Evolutionary conservation across 805 yeast species (phyloP).

Genomic region (Candida parachauliodes): DNA sequence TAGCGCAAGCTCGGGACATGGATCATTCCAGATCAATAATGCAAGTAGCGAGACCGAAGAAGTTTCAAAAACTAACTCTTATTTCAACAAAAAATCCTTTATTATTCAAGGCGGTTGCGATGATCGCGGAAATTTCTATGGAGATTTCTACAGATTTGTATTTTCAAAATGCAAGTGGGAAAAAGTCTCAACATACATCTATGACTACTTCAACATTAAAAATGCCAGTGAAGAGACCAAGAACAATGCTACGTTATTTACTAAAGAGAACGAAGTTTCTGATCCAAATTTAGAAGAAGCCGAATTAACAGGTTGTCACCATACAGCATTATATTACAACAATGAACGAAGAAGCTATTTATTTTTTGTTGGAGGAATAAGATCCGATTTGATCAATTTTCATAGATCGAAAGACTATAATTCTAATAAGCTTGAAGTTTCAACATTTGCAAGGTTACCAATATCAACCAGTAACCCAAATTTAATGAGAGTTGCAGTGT

Average conservation of each 20-base stretch:
- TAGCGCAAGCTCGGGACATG: not conserved
- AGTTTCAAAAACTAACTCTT: conserved; percentile 13
- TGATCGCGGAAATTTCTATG: conserved; percentile 23
- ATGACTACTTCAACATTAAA: conserved; percentile 27
- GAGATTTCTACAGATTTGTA: conserved; percentile 31
- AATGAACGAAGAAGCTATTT: conserved; percentile 32
- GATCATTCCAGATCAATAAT: not conserved
- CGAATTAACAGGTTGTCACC: conserved; percentile 41
- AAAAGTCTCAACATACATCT: conserved; percentile 28
- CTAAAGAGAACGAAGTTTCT: conserved; percentile 22
- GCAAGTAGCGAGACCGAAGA: conserved; percentile 2
- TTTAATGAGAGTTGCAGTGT: conserved; percentile 29
- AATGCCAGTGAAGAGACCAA: conserved; percentile 21
- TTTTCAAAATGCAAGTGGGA: conserved; percentile 35
- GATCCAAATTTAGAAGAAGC: conserved; percentile 33
- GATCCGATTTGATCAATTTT: conserved; percentile 32
- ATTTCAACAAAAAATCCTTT: conserved; percentile 26
- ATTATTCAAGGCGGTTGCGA: conserved; percentile 41
- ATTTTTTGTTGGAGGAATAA: conserved; percentile 38
- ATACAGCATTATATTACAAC: conserved; percentile 30
- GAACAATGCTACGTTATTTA: conserved; percentile 24
- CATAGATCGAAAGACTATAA: conserved; percentile 26
- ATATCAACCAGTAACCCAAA: conserved; percentile 25
- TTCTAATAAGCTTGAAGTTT: conserved; percentile 33
- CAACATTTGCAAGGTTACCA: conserved; percentile 28